Base-by-base conservation (phyloP, 305 asterid species). In the Rubia balearica region DNA sequence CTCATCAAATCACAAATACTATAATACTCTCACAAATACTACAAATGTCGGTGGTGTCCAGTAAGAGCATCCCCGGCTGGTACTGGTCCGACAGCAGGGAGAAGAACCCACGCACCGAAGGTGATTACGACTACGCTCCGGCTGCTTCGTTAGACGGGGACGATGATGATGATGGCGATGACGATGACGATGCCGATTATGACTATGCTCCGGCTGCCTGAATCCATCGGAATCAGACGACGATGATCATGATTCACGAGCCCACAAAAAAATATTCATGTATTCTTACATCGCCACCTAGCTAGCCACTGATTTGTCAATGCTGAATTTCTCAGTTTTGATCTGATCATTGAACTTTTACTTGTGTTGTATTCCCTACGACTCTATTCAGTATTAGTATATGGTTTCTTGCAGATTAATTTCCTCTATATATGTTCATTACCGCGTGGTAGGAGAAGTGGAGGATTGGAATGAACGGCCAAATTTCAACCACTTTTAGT, bases 81-180 rank as follows among this genome's bases (percentile, higher is more conserved):
- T 10, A 22, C 62, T 67, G 81, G 61, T 22, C 27, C 0, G 9
- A 1, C 17, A n/a, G 6, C 43, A 71, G 30, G 61, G 36, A 4
- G 71, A 60, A 21, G 59, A 51, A 51, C 22, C 49, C 22, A 38
- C 70, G 71, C 45, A 7, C 38, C 0, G 69, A 61, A 9, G 75
- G 63, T 27, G 74, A 56, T 2, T 63, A 75, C 27, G 78, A 75
- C 16, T 68, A 36, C 22, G 77, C 77, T 61, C 78, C 70, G 14
- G 78, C 78, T 61, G 73, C 78, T 10, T 67, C 43, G 5, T 53
- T 71, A 8, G 67, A 77, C 4, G 73, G 65, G 3, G 61, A 68
- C 11, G 71, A 27, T 0, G 69, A 51, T 27, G 30, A n/a, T n/a
- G n/a, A n/a, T n/a, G n/a, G n/a, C n/a, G n/a, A n/a, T n/a, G 81